These are phyloP conservation scores for Flaveria bidentis DNA, from an alignment of 129 eudicot species.

Conservation along the genomic window DNA sequence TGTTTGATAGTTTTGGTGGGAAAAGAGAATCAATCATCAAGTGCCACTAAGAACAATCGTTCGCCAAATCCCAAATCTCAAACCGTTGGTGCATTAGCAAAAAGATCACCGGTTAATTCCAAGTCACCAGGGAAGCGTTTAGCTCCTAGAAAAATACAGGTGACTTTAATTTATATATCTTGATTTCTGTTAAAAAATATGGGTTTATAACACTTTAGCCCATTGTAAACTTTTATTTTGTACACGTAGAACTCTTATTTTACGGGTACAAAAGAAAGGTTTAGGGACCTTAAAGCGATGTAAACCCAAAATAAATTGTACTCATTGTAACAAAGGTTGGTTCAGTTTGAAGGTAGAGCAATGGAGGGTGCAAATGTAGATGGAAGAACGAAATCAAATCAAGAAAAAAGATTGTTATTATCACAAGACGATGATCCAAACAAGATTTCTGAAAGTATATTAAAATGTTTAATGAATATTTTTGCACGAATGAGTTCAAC, in stretches of 20 bases:
- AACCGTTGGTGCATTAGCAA: constrained; percentile 36
- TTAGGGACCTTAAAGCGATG: neutral
- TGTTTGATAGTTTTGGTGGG: constrained; percentile 46
- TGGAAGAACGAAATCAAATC: constrained; percentile 31
- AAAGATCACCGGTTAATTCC: constrained; percentile 40
- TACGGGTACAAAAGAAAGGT: neutral
- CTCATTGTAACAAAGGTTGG: constrained; percentile 23
- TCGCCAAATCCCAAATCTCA: constrained; percentile 46
- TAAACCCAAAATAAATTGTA: constrained; percentile 5
- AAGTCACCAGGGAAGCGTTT: constrained; percentile 48
- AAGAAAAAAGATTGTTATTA: constrained; percentile 38
- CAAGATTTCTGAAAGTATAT: constrained; percentile 63
- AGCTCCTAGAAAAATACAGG: constrained; percentile 61
- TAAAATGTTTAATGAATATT: constrained; percentile 74
- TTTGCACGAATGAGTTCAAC: constrained; percentile 69
- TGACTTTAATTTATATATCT: constrained; percentile 16
- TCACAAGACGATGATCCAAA: constrained; percentile 58
- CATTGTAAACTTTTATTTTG: neutral
- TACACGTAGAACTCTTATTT: neutral
- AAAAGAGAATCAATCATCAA: constrained; percentile 57
- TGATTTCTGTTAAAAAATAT: neutral
- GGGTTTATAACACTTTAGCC: neutral
- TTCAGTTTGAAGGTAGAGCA: constrained; percentile 54
- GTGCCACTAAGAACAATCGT: constrained; percentile 43
- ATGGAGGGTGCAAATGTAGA: constrained; percentile 43